phyloP scores from a whole-genome alignment of 805 yeast species.

The Candida odintsovae region DNA sequence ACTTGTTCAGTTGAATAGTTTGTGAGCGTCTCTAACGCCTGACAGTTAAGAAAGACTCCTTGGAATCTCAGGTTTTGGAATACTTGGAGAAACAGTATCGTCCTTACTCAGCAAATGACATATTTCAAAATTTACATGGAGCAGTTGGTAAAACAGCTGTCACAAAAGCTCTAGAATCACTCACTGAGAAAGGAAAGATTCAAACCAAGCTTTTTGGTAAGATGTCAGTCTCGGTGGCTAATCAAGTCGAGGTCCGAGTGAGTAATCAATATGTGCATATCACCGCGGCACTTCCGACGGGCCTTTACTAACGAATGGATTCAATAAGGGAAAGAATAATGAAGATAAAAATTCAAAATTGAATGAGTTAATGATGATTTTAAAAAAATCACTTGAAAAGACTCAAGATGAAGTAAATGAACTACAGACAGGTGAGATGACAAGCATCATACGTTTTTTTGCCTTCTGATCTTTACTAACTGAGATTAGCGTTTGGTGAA shows the following conservation, averaged over 20 bases:
- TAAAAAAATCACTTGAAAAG: not conserved
- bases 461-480: constrained; percentile 1
- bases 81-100: constrained; percentile 40
- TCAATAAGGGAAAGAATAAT: not conserved
- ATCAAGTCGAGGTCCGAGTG: constrained; percentile 24
- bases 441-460: not conserved
- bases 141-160: constrained; percentile 30
- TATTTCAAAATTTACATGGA: constrained; percentile 39
- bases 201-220: constrained; percentile 39
- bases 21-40: not conserved
- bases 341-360: not conserved
- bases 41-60: constrained; percentile 6
- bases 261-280: not conserved
- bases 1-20: not conserved
- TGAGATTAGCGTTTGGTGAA: constrained; percentile 2
- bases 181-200: constrained; percentile 30
- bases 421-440: constrained; percentile 4
- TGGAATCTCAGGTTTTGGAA: constrained; percentile 28
- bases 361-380: not conserved
- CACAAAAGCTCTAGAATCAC: constrained; percentile 30
- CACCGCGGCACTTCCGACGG: not conserved
- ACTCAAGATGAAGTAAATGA: not conserved
- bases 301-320: not conserved
- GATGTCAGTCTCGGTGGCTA: constrained; percentile 35
- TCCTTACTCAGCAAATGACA: constrained; percentile 44